Evolutionary conservation across 495 filamentous ascomycete species (phyloP), one percentile per base, ranked within the genome.

Genomic region (Penicillium pancosmium): DNA sequence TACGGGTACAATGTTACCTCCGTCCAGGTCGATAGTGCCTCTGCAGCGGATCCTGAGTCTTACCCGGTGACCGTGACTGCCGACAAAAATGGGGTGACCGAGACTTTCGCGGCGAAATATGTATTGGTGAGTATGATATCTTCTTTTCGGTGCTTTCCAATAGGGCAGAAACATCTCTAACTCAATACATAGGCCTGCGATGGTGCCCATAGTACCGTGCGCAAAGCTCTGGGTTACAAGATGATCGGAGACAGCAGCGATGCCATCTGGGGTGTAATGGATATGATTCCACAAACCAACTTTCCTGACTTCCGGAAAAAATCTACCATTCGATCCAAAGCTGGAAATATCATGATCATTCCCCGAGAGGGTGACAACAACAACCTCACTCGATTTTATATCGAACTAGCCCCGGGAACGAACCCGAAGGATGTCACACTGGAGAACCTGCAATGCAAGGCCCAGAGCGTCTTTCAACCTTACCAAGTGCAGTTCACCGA

Each of bases 281-380:
- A 96, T 59, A 80, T 91, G 58, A 83, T 88, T 34, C 86, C 89
- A 5, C 78, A 75, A 5, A 93, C 91, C 1, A 73, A 86, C 63
- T 96, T 93, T 72, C 92, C 91, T 5, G 90, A 96, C 86, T 84
- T 94, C 83, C 78, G 88, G 50, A 85, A 81, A 68, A 79, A 84
- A 54, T 85, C 86, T 57, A 93, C 89, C 1, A 83, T 87, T 54
- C 80, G 82, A 38, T 82, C 80, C 8, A 64, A 77, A 16, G 68
- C 72, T 1, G 89, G 88, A 9, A 86, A 81, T 34, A 68, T 92
- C 50, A 82, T 92, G 78, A 79, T 90, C 27, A 88, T 92, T 34
- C 89, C 89, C 1, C 81, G 89, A 18, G 88, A 91, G 56, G 86
- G 85, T 59, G 86, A 73, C 7, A 71, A 35, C 48, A 80, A 82